Evolutionary conservation across 768 basidiomycete genomes (phyloP), one percentile per base, ranked within the genome.

Genomic region (Krasilnikovozyma curviuscula): DNA sequence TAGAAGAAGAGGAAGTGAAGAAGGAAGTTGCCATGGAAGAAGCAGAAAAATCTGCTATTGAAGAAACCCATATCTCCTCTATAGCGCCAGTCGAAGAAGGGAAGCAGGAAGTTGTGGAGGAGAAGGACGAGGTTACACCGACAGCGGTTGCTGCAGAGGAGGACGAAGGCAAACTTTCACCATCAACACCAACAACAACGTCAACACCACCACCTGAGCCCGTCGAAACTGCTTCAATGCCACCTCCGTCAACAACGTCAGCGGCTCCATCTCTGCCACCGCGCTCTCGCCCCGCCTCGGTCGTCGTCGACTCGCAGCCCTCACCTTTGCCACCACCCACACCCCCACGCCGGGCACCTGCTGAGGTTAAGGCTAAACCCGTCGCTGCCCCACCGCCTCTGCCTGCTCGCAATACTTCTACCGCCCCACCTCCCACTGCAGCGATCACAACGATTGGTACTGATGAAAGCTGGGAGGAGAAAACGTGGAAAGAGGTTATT

Each of bases 401-500:
- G n/a, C n/a, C n/a, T n/a, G n/a, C n/a, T n/a, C n/a, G n/a, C n/a
- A n/a, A n/a, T n/a, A n/a, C n/a, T n/a, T n/a, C n/a, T n/a, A n/a
- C n/a, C n/a, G n/a, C n/a, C n/a, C n/a, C n/a, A n/a, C n/a, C n/a
- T n/a, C n/a, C n/a, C n/a, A n/a, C n/a, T n/a, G n/a, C 42, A 14
- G 49, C 25, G 28, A 39, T 33, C 24, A 34, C 32, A 3, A 48
- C 25, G 3, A 28, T 73, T 50, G 69, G 81, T 24, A 73, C 76
- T 13, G 74, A 80, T 39, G 65, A 70, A 25, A 81, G 78, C 4
- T 85, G 84, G 83, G 83, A 85, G 62, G 83, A 85, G 60, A 70
- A 76, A 43, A 77, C 79, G 18, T 86, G 83, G 82, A 79, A 77
- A 57, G 80, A 83, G 65, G 61, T 88, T 18, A 69, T 75, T 16